Evolutionary conservation across 331 rosid genomes (phyloP).

Genomic region (Saraca asoca): DNA sequence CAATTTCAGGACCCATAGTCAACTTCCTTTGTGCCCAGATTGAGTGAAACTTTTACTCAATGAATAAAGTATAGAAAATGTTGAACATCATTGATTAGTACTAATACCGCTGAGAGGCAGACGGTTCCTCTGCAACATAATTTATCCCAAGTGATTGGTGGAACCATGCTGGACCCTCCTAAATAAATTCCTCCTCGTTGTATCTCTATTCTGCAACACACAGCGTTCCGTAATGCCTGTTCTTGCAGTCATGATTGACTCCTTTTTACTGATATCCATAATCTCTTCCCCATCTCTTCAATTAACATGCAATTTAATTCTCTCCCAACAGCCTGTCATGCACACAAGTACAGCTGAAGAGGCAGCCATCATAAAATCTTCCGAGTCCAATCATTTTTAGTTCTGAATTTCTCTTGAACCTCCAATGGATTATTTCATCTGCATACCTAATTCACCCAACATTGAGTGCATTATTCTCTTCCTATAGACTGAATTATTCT

Average conservation of each 20-base stretch:
- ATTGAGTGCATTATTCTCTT: conserved; percentile 52
- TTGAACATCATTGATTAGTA: conserved; percentile 6
- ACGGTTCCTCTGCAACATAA: conserved; percentile 30
- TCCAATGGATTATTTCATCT: conserved; percentile 42
- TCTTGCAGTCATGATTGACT: background rate
- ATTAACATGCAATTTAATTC: conserved; percentile 5
- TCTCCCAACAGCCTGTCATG: conserved; percentile 5
- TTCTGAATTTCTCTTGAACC: conserved; percentile 22
- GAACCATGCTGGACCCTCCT: no score
- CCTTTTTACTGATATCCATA: conserved; percentile 13
- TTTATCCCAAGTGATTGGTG: background rate
- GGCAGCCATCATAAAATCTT: background rate
- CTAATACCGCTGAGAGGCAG: conserved; percentile 7
- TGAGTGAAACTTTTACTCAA: no score
- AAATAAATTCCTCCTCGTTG: conserved; percentile 22
- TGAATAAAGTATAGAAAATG: background rate
- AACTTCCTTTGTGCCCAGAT: no score
- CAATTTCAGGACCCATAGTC: no score
- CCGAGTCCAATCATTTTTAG: conserved; percentile 9
- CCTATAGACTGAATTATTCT: conserved; percentile 36
- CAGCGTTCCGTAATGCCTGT: conserved; percentile 13
- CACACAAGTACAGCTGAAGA: background rate
- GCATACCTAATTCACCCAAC: conserved; percentile 50
- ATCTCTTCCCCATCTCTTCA: conserved; percentile 20
- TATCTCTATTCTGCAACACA: conserved; percentile 22